Percentiles rank a stretch among this genome's conserved stretches.
Conservation (phyloP, 2,329 filamentous ascomycete genomes). For the Zalaria obscura region DNA sequence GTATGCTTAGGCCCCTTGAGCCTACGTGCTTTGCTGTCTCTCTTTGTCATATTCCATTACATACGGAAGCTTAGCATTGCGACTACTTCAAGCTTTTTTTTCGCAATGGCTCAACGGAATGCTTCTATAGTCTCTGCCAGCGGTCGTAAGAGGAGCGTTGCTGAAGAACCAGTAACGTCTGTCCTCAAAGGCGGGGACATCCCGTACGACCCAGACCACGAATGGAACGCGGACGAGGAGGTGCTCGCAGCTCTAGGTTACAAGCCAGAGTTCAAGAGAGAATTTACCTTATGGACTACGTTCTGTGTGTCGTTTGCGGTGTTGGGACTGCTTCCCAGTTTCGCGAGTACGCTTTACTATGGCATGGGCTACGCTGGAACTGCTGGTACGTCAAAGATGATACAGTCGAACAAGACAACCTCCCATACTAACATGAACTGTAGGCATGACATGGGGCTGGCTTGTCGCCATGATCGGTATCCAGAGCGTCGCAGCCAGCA, state of each 20-base stretch:
- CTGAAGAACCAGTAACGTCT: slow-evolving; percentile 38
- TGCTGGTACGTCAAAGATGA: slow-evolving; percentile 38
- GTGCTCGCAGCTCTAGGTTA: slow-evolving; percentile 48
- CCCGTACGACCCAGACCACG: slow-evolving; percentile 29
- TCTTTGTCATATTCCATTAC: too few species aligned
- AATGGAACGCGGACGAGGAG: slow-evolving; percentile 42
- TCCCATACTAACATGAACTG: neutral
- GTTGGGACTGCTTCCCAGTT: slow-evolving; percentile 54
- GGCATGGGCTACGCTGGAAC: slow-evolving; percentile 41
- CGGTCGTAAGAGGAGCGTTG: slow-evolving; percentile 22
- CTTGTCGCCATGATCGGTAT: slow-evolving; percentile 59
- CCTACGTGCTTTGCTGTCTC: too few species aligned
- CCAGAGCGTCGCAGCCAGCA: slow-evolving; percentile 50
- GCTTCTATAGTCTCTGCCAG: slow-evolving; percentile 7
- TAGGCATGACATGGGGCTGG: slow-evolving; percentile 45
- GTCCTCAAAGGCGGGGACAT: slow-evolving; percentile 34
- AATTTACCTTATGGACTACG: slow-evolving; percentile 60
- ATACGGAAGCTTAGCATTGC: too few species aligned
- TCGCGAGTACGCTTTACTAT: slow-evolving; percentile 58
- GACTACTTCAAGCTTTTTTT: neutral
- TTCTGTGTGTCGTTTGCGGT: slow-evolving; percentile 65
- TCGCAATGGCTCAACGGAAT: slow-evolving; percentile 9
- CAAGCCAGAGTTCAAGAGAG: slow-evolving; percentile 51
- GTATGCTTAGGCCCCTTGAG: too few species aligned
- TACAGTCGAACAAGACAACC: neutral